A percentile compares a stretch with the other conserved stretches of the same genome.
These are phyloP conservation scores for Gamsiella multidivaricata DNA, from an alignment of 192 early-diverging fungal species.

Conservation along the genomic window DNA sequence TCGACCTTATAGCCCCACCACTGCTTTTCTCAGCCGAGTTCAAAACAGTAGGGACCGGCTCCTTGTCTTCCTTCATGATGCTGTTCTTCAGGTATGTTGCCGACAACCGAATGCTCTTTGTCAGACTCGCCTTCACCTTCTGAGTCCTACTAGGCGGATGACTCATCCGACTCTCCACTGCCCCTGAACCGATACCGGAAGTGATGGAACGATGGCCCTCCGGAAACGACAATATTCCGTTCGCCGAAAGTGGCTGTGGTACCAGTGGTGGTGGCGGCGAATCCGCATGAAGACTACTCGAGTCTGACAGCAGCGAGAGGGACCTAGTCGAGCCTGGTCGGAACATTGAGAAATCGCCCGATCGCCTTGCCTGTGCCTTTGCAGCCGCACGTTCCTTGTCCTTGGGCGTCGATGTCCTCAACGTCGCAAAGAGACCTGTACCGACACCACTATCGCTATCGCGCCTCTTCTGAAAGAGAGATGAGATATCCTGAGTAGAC, in stretches of 20 bases:
- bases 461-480: slow-evolving; percentile 30
- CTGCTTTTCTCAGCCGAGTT: background rate
- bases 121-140: slow-evolving; percentile 31
- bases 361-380: slow-evolving; percentile 32
- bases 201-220: slow-evolving; percentile 3
- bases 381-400: slow-evolving; percentile 24
- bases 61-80: slow-evolving; percentile 11
- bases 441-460: slow-evolving; percentile 32
- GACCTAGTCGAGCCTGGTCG: slow-evolving; percentile 1
- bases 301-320: slow-evolving; percentile 4
- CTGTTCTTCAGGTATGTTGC: slow-evolving; percentile 20
- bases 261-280: slow-evolving; percentile 8
- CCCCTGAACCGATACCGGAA: background rate
- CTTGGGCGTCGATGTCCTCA: background rate
- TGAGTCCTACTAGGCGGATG: slow-evolving; percentile 20
- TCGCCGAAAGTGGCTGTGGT: no score
- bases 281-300: background rate
- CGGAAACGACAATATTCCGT: background rate
- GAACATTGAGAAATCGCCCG: slow-evolving; percentile 20
- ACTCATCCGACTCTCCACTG: background rate
- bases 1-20: background rate
- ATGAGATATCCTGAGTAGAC: slow-evolving; percentile 22
- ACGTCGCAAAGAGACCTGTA: slow-evolving; percentile 18
- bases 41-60: background rate
- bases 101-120: slow-evolving; percentile 36